Evolutionary conservation across 2,329 filamentous ascomycete species (phyloP), one percentile per base, ranked within the genome.

Genomic region (Penicillium sp.): DNA sequence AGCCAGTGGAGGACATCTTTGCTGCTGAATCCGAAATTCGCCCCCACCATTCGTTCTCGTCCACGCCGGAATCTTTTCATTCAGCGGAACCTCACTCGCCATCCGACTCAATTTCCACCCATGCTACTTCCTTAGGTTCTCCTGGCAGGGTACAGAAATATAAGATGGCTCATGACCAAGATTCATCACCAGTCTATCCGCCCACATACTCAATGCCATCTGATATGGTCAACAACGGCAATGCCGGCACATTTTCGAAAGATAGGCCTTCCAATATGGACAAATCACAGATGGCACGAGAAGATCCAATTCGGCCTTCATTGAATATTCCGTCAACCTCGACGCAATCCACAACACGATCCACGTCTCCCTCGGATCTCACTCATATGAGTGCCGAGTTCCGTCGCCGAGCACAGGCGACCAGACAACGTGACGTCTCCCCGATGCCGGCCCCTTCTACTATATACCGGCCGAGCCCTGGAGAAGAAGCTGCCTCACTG

Each of bases 371-470:
- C 3, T 56, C 68, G 6, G 63, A 72, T 43, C 63, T 70, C 14
- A 57, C 63, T 35, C 68, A 67, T 31, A 72, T 71, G 60, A 74
- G 70, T 48, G 43, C 63, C 6, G 67, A 70, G 33, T 70, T 82
- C 47, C 80, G 82, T 47, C 78, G 85, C 47, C 83, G 86, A 24
- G 80, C 83, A 2, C 86, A 84, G 7, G 79, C 82, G 14, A 77
- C 80, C 2, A 78, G 80, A 55, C 79, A 82, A 56, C 82, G 85
- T 37, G 82, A 83, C 9, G 77, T 89, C 8, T 88, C 88, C 0
- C 87, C 89, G 0, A 80, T 92, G 59, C 88, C 89, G 3, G 82
- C 87, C 1, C 79, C 87, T 0, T 86, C 87, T 7, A 89, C 87
- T 57, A 75, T 92, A 10, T 80, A 82, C 5, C 82, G 85, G 71